These are phyloP conservation scores for Nothomitra cinnamomea DNA, from an alignment of 2,329 filamentous ascomycete species.

Conservation along the genomic window DNA sequence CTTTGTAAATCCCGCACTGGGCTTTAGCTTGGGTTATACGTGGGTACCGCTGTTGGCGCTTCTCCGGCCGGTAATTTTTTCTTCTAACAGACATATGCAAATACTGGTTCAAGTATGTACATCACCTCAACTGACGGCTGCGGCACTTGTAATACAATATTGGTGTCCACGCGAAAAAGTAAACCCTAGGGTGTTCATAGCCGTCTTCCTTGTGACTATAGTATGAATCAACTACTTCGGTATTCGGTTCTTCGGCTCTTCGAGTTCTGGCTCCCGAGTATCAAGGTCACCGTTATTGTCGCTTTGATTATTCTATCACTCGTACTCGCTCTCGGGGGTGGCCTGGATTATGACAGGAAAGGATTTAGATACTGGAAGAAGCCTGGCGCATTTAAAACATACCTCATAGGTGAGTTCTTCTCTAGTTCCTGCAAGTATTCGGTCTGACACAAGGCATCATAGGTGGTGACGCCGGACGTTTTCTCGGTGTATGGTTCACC, in stretches of 20 bases:
- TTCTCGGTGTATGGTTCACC: constrained; percentile 50
- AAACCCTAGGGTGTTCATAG: constrained; percentile 67
- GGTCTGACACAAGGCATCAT: constrained; percentile 5
- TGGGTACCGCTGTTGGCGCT: constrained; percentile 23
- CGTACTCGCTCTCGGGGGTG: constrained; percentile 46
- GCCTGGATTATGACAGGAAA: constrained; percentile 41
- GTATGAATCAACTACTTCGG: constrained; percentile 33
- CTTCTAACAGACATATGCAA: background rate
- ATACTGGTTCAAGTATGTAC: constrained; percentile 64
- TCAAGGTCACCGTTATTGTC: constrained; percentile 52
- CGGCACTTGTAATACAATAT: constrained; percentile 61
- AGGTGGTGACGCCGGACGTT: constrained; percentile 31
- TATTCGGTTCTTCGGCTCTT: constrained; percentile 51
- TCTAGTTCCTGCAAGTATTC: background rate
- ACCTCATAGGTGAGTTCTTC: constrained; percentile 17
- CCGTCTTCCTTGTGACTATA: constrained; percentile 32
- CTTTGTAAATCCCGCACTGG: constrained; percentile 65
- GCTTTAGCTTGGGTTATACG: constrained; percentile 61
- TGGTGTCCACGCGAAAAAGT: constrained; percentile 50
- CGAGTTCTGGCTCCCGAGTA: constrained; percentile 40
- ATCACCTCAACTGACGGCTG: constrained; percentile 68
- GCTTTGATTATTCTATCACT: constrained; percentile 49
- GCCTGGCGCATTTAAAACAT: constrained; percentile 40
- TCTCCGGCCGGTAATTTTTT: background rate
- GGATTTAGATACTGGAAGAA: constrained; percentile 51